These are phyloP conservation scores for Paraconiothyrium brasiliense DNA, from an alignment of 2,329 filamentous ascomycete genomes.

Conservation along the genomic window DNA sequence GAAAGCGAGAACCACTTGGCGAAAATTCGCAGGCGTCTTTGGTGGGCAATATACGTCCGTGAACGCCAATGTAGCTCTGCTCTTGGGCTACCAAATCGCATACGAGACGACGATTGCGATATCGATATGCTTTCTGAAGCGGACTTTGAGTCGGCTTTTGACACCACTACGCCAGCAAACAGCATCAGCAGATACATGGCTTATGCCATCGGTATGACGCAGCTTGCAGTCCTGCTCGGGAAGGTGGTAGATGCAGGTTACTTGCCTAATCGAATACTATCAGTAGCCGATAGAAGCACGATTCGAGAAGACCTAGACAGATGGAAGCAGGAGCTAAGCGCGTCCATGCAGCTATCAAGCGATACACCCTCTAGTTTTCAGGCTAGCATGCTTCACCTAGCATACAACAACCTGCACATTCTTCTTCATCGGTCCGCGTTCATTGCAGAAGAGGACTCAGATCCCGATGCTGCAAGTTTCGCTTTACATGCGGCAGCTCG, in stretches of 20 bases:
- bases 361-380: constrained; percentile 50
- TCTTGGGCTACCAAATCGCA: constrained; percentile 57
- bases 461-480: constrained; percentile 43
- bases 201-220: constrained; percentile 51
- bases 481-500: constrained; percentile 58
- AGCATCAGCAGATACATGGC: constrained; percentile 46
- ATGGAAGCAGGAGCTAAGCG: constrained; percentile 54
- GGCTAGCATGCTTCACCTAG: constrained; percentile 53
- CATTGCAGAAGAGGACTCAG: constrained; percentile 46
- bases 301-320: constrained; percentile 47
- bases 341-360: constrained; percentile 45
- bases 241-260: constrained; percentile 52
- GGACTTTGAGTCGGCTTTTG: constrained; percentile 50
- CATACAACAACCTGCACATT: constrained; percentile 59
- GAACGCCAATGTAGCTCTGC: constrained; percentile 60
- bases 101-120: constrained; percentile 62
- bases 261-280: constrained; percentile 33
- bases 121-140: constrained; percentile 50
- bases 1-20: constrained; percentile 38
- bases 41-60: constrained; percentile 65
- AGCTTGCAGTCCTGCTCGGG: constrained; percentile 50
- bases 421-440: constrained; percentile 57
- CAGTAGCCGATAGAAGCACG: constrained; percentile 24
- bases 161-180: constrained; percentile 31
- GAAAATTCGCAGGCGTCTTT: constrained; percentile 59